phyloP scores from a whole-genome alignment of 192 early-diverging fungal species.

The Mortierella alpina region DNA sequence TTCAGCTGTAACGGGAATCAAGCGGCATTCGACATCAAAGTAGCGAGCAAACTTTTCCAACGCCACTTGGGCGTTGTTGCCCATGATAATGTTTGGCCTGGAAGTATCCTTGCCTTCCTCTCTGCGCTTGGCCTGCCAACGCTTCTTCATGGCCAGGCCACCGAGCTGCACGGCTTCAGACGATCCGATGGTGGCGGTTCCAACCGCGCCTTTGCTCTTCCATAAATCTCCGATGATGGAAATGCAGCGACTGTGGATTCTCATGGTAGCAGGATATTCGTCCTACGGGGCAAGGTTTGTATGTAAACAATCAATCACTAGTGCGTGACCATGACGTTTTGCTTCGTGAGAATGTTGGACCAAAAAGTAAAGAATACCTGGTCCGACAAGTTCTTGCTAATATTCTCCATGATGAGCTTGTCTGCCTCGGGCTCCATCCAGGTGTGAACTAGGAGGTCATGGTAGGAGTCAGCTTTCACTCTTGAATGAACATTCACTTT shows the following conservation, averaged over 20 bases:
- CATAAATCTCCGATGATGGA: slow-evolving; percentile 18
- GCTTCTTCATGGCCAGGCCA: slow-evolving; percentile 80
- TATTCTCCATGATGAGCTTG: slow-evolving; percentile 79
- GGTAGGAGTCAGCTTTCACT: slow-evolving; percentile 65
- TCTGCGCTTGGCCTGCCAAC: slow-evolving; percentile 71
- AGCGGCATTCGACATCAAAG: slow-evolving; percentile 61
- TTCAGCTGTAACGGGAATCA: slow-evolving; percentile 25
- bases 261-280: slow-evolving; percentile 58
- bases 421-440: slow-evolving; percentile 88
- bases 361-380: slow-evolving; percentile 28
- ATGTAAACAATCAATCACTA: no score
- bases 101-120: slow-evolving; percentile 72
- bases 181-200: slow-evolving; percentile 79
- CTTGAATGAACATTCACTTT: slow-evolving; percentile 16
- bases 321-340: no score
- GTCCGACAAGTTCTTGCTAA: slow-evolving; percentile 78
- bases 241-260: slow-evolving; percentile 49
- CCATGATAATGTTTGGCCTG: slow-evolving; percentile 80
- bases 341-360: no score
- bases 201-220: slow-evolving; percentile 60
- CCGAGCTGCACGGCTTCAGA: slow-evolving; percentile 85
- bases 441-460: slow-evolving; percentile 69
- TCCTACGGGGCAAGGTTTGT: slow-evolving; percentile 11
- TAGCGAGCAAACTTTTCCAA: slow-evolving; percentile 60
- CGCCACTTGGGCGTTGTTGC: slow-evolving; percentile 75